Conservation (phyloP, 345 rosid genomes). For the Angophora floribunda region DNA sequence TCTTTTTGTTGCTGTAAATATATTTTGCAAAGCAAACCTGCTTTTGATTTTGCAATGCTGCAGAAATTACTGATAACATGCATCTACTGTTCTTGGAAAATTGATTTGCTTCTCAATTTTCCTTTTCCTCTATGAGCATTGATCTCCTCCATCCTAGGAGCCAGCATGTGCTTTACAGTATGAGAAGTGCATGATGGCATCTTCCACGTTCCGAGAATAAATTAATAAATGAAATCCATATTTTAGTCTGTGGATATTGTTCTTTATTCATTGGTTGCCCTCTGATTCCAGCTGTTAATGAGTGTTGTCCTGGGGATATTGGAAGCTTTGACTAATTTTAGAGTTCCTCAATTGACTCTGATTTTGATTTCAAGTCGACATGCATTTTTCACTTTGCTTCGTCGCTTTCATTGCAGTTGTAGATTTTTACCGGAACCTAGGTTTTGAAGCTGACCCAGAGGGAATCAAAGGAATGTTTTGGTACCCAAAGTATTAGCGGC, state of each 20-base stretch:
- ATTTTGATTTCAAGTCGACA: background rate
- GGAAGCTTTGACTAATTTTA: background rate
- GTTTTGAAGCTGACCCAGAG: constrained; percentile 94
- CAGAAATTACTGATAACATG: background rate
- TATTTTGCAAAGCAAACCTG: background rate
- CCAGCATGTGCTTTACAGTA: background rate
- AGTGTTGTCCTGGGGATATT: background rate
- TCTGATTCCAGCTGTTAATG: background rate
- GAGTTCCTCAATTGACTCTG: background rate
- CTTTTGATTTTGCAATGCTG: background rate
- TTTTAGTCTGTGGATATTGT: background rate
- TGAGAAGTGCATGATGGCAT: background rate
- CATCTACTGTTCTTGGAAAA: background rate
- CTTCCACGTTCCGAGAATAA: background rate
- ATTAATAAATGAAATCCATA: background rate
- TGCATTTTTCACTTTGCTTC: background rate
- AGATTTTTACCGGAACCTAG: constrained; percentile 87
- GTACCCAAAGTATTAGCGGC: constrained; percentile 57
- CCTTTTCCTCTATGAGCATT: background rate
- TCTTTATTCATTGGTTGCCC: background rate
- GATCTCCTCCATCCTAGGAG: background rate
- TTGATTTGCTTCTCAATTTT: background rate
- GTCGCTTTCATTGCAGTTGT: constrained; percentile 44
- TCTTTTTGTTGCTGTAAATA: background rate
- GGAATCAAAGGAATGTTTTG: constrained; percentile 99